Percentiles rank a stretch among this genome's conserved stretches.
phyloP scores from a whole-genome alignment of 352 stramenopile genomes.

The Globisporangium cylindrosporum region DNA sequence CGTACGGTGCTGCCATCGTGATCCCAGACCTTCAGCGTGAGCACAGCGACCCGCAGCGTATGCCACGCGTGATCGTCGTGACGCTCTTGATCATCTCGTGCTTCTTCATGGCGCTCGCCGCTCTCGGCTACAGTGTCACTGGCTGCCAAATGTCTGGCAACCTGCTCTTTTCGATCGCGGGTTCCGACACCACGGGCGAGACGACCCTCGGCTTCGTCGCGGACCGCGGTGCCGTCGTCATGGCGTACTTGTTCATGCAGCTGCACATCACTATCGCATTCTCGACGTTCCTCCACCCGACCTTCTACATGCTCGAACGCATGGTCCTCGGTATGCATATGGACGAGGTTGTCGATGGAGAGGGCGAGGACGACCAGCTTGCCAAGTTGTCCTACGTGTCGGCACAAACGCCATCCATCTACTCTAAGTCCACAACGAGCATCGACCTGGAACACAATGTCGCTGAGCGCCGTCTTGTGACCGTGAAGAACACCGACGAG shows the following conservation, averaged over 20 bases:
- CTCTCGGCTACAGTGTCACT: slow-evolving; percentile 28
- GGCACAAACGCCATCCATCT: slow-evolving; percentile 15
- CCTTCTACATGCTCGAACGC: slow-evolving; percentile 47
- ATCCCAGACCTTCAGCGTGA: slow-evolving; percentile 47
- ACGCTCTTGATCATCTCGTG: slow-evolving; percentile 35
- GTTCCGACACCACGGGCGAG: slow-evolving; percentile 15
- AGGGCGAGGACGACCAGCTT: not conserved
- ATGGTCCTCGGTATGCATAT: slow-evolving; percentile 44
- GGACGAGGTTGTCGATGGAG: not conserved
- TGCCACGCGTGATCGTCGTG: slow-evolving; percentile 45
- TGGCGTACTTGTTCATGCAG: slow-evolving; percentile 50
- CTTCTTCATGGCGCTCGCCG: slow-evolving; percentile 40
- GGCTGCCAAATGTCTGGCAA: slow-evolving; percentile 53
- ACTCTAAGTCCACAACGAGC: slow-evolving; percentile 19
- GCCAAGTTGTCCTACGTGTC: slow-evolving; percentile 15
- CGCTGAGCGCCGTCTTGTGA: slow-evolving; percentile 6
- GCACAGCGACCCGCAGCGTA: slow-evolving; percentile 41
- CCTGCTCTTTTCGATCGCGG: slow-evolving; percentile 48
- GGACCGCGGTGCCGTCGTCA: slow-evolving; percentile 30
- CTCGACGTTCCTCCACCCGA: slow-evolving; percentile 41
- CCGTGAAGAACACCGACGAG: slow-evolving; percentile 7
- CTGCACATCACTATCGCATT: slow-evolving; percentile 53
- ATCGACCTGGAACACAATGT: slow-evolving; percentile 15
- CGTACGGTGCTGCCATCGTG: slow-evolving; percentile 46
- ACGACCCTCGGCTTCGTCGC: slow-evolving; percentile 37